Percentiles rank a stretch among this genome's conserved stretches.
phyloP scores from a whole-genome alignment of 805 yeast genomes.

The Starmera pachycereana region DNA sequence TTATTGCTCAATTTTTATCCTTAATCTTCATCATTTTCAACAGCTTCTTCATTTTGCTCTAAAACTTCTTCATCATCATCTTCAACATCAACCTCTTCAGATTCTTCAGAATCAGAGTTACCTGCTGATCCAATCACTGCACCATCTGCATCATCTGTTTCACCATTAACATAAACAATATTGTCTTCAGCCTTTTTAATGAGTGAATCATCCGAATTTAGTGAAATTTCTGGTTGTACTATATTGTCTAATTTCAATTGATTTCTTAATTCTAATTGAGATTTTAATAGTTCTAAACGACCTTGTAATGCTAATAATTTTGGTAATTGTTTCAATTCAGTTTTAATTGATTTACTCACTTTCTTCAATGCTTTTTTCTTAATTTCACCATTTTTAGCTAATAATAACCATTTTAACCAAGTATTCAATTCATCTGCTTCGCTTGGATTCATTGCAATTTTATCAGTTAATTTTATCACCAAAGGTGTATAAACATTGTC shows the following conservation, averaged over 20 bases:
- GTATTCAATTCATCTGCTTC: constrained; percentile 30
- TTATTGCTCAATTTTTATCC: neutral
- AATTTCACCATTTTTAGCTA: constrained; percentile 43
- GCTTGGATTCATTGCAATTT: constrained; percentile 34
- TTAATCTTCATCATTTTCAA: neutral
- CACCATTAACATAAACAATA: constrained; percentile 30
- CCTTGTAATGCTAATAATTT: constrained; percentile 77
- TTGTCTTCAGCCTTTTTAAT: constrained; percentile 22
- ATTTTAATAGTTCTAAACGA: constrained; percentile 61
- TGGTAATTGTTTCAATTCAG: constrained; percentile 50
- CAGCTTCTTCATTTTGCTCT: constrained; percentile 2
- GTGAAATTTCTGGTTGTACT: constrained; percentile 11
- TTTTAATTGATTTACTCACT: constrained; percentile 45
- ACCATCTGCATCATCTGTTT: constrained; percentile 32
- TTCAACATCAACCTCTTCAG: constrained; percentile 26
- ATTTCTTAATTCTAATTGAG: constrained; percentile 64
- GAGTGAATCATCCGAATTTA: constrained; percentile 16
- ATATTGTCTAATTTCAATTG: constrained; percentile 32
- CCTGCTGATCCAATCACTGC: constrained; percentile 14
- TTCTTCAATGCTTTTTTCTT: constrained; percentile 28
- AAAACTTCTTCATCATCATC: constrained; percentile 18
- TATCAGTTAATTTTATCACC: constrained; percentile 35
- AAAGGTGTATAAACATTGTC: constrained; percentile 31
- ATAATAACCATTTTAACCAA: constrained; percentile 79
- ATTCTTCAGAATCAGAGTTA: constrained; percentile 15